These are phyloP conservation scores for Sporobolomyces pararoseus DNA, from an alignment of 768 basidiomycete genomes.

Conservation along the genomic window DNA sequence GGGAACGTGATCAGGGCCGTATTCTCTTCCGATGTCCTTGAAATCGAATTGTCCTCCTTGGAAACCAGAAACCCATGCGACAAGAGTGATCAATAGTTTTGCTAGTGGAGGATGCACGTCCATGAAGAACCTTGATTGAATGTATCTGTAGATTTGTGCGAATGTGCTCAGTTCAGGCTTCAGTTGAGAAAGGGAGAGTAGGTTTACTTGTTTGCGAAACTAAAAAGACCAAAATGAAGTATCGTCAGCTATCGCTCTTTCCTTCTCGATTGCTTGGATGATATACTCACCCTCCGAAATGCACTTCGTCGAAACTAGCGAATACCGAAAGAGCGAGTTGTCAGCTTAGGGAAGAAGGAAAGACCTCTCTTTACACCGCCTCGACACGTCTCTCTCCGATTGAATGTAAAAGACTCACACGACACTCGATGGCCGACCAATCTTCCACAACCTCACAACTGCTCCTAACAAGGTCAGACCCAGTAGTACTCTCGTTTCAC, in stretches of 20 bases:
- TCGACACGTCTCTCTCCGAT: constrained; percentile 6
- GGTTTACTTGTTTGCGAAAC: constrained; percentile 43
- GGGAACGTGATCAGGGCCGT: constrained; percentile 68
- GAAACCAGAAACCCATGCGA: constrained; percentile 79
- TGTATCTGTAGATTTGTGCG: constrained; percentile 32
- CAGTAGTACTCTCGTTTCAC: constrained; percentile 72
- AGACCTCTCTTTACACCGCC: constrained; percentile 4
- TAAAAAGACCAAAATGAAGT: constrained; percentile 6
- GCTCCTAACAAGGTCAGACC: constrained; percentile 65
- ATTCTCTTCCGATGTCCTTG: constrained; percentile 81
- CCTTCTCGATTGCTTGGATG: background rate
- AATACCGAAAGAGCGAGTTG: background rate
- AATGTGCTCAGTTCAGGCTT: background rate
- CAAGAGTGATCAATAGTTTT: constrained; percentile 88
- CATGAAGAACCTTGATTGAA: constrained; percentile 43
- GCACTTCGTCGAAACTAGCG: constrained; percentile 95
- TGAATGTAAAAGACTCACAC: constrained; percentile 52
- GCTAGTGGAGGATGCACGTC: constrained; percentile 98
- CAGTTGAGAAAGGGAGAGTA: background rate
- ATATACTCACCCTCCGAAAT: constrained; percentile 75
- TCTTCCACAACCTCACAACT: constrained; percentile 76
- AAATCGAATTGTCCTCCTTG: constrained; percentile 87
- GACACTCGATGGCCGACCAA: constrained; percentile 82
- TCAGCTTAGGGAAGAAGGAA: constrained; percentile 6
- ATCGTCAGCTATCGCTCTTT: background rate